Conservation (phyloP, 768 basidiomycete genomes). For the Calocera cornea region DNA sequence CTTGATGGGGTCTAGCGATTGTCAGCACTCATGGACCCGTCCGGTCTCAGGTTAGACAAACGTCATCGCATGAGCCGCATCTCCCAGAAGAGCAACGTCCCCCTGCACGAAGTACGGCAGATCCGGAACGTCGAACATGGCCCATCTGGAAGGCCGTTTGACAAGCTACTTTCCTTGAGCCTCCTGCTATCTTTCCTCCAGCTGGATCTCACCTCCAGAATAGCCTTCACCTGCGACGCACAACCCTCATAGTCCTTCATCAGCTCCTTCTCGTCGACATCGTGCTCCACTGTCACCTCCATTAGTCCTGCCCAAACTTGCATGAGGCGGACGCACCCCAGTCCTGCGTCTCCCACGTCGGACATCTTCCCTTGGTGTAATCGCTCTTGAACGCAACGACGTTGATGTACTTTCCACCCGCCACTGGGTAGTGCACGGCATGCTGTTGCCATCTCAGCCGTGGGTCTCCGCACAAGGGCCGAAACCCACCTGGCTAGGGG, state of each 20-base stretch:
- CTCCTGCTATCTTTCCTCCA: not conserved
- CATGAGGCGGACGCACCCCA: not conserved
- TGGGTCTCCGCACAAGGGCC: not conserved
- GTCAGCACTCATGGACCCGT: not conserved
- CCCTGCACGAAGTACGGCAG: not conserved
- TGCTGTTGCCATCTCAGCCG: not conserved
- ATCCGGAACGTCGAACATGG: not conserved
- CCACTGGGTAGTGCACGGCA: not conserved
- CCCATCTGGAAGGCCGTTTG: not conserved
- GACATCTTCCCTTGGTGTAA: not conserved
- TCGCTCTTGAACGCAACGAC: not conserved
- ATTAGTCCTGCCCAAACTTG: not conserved
- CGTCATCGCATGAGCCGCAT: not conserved
- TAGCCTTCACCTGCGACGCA: not conserved
- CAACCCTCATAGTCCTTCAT: not conserved
- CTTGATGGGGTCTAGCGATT: conserved; percentile 33
- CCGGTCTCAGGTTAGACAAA: not conserved
- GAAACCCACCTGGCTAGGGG: not conserved
- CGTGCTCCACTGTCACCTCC: not conserved
- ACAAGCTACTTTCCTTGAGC: not conserved
- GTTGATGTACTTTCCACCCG: not conserved
- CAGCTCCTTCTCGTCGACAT: not conserved
- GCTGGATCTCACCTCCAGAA: not conserved
- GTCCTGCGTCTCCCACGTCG: not conserved
- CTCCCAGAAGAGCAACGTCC: not conserved